These are phyloP conservation scores for Xylogone sp. DNA, from an alignment of 2,329 filamentous ascomycete species.

Conservation along the genomic window DNA sequence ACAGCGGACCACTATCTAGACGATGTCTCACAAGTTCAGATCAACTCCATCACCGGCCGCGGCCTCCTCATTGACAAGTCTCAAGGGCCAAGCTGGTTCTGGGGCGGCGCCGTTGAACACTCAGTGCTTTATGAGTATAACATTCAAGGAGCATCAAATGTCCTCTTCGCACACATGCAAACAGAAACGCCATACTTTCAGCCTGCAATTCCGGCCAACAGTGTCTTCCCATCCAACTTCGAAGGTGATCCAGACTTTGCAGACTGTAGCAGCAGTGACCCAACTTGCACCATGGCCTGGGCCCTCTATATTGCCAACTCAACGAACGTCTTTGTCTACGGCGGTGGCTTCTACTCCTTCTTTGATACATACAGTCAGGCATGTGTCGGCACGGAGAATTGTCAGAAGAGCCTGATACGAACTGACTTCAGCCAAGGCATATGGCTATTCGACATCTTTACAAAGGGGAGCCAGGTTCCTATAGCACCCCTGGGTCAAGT, in stretches of 20 bases:
- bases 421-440: too few relatives aligned
- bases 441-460: too few relatives aligned
- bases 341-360: constrained; percentile 52
- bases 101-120: constrained; percentile 66
- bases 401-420: too few relatives aligned
- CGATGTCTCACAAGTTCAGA: constrained; percentile 40
- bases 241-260: constrained; percentile 42
- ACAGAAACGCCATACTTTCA: constrained; percentile 48
- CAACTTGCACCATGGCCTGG: constrained; percentile 54
- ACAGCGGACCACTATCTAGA: constrained; percentile 37
- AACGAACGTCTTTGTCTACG: constrained; percentile 41
- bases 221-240: constrained; percentile 36
- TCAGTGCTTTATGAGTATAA: constrained; percentile 69
- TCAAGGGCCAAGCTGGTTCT: constrained; percentile 71
- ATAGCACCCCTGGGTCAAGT: too few relatives aligned
- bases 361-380: constrained; percentile 52
- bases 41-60: constrained; percentile 80
- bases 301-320: constrained; percentile 55
- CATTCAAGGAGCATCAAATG: constrained; percentile 38
- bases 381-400: constrained; percentile 42
- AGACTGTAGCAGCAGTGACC: constrained; percentile 40
- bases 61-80: constrained; percentile 60
- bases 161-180: constrained; percentile 32
- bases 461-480: too few relatives aligned
- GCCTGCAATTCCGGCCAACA: constrained; percentile 44